Conservation (phyloP, 306 rosid species). For the Sindora glabra region DNA sequence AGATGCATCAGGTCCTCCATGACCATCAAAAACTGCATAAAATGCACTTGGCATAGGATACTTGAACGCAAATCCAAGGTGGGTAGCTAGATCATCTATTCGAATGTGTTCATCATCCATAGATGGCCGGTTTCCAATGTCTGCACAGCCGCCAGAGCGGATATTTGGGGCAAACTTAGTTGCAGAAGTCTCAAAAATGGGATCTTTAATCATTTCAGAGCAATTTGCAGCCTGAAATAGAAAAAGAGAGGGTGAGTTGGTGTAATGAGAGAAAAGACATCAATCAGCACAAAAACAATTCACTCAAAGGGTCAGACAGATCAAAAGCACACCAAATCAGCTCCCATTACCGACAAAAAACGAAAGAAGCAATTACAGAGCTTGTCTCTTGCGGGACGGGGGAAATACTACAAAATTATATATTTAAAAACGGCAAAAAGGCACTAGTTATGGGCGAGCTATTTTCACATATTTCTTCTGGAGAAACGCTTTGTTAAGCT, state of each 20-base stretch:
- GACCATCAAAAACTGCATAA: conserved; percentile 93
- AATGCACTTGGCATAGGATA: conserved; percentile 54
- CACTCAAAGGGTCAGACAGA: not conserved
- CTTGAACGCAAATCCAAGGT: conserved; percentile 45
- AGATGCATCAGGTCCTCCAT: conserved; percentile 91
- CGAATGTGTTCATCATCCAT: conserved; percentile 90
- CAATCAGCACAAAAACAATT: not conserved
- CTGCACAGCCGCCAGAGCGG: conserved; percentile 71
- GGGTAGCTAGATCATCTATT: conserved; percentile 72
- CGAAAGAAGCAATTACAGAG: no score
- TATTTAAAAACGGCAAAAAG: no score
- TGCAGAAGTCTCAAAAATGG: conserved; percentile 35
- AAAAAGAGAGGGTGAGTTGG: not conserved
- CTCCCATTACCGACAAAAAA: no score
- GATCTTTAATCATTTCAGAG: conserved; percentile 39
- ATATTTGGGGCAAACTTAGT: conserved; percentile 47
- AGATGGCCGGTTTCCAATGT: conserved; percentile 57
- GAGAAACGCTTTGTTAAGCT: no score
- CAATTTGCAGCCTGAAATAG: conserved; percentile 48
- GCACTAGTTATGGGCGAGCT: no score
- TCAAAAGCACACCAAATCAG: not conserved
- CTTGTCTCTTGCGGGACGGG: no score
- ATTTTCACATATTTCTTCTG: no score
- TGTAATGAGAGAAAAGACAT: not conserved
- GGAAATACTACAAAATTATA: no score